Evolutionary conservation across 176 grass and related monocot species (phyloP), one percentile per base, ranked within the genome.

Genomic region (Juncus inflexus): DNA sequence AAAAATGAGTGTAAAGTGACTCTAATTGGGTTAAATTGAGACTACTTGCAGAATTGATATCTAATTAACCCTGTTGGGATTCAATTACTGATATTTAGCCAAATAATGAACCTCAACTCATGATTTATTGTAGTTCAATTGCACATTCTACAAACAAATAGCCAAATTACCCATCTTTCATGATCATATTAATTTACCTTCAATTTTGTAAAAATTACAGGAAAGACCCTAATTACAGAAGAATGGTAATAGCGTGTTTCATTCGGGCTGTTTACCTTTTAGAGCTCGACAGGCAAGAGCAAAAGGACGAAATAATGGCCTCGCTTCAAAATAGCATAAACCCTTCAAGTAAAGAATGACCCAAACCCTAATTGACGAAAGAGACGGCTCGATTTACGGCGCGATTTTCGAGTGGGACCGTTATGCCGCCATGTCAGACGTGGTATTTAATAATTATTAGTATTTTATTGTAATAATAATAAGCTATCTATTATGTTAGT

Each of bases 401-500:
- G 84, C 78, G 12, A 78, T 96, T 4, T 78, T 96, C 0, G 86
- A 96, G 64, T 87, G 87, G 91, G 91, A 96, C 53, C 81, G 91
- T 35, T 60, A 7, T 37, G 84, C 91, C 8, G 69, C 82, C 60
- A 50, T 90, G 0, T 79, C 69, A 7, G 60, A 72, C 12, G 77
- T 80, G 61, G 45, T 28, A 28, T 28, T 28, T 28, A 28, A 28
- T 28, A 28, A 28, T 28, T 28, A 28, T 28, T 1, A 28, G 19
- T 28, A 28, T 28, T 28, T 28, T 28, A 28, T 28, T 28, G 19
- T 28, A 28, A 28, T 28, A 28, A 28, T 28, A 28, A 28, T 28
- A 28, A 28, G 19, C 19, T 28, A 28, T 28, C 19, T 28, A 28
- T 28, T 28, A 28, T 28, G 19, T 28, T 28, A 28, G 19, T 28